Conservation (phyloP, 176 grass and related monocot genomes). For the Rhynchospora tenuis region DNA sequence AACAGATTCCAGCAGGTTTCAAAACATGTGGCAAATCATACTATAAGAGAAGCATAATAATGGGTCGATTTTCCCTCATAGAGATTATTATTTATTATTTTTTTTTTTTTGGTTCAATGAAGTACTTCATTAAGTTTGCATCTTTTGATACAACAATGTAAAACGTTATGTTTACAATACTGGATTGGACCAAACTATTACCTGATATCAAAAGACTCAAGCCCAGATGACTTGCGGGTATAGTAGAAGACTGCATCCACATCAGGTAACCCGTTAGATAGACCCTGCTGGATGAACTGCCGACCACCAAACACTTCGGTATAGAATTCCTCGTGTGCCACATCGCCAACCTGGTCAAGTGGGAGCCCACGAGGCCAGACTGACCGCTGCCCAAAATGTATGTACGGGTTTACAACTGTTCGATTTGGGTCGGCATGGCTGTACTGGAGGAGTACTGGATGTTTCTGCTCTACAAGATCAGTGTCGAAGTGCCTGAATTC, state of each 20-base stretch:
- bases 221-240: constrained; percentile 74
- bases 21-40: background rate
- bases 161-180: background rate
- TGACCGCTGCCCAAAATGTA: constrained; percentile 94
- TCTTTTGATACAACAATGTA: background rate
- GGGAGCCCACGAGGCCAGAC: constrained; percentile 94
- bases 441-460: constrained; percentile 87
- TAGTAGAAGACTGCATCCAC: constrained; percentile 94
- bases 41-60: background rate
- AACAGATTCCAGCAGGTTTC: background rate
- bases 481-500: constrained; percentile 60
- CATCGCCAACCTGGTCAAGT: constrained; percentile 75
- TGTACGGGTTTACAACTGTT: constrained; percentile 87
- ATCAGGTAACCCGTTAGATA: constrained; percentile 86
- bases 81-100: too few relatives aligned
- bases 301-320: constrained; percentile 78
- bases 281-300: constrained; percentile 96
- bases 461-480: constrained; percentile 58
- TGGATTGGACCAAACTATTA: constrained; percentile 6
- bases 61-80: background rate
- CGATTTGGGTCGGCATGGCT: constrained; percentile 86
- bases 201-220: constrained; percentile 29
- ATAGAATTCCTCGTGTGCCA: constrained; percentile 88
- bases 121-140: background rate
- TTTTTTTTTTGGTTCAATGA: background rate